Percentiles rank a stretch among this genome's conserved stretches.
phyloP scores from a whole-genome alignment of 768 basidiomycete genomes.

The Amanita polypyramis region DNA sequence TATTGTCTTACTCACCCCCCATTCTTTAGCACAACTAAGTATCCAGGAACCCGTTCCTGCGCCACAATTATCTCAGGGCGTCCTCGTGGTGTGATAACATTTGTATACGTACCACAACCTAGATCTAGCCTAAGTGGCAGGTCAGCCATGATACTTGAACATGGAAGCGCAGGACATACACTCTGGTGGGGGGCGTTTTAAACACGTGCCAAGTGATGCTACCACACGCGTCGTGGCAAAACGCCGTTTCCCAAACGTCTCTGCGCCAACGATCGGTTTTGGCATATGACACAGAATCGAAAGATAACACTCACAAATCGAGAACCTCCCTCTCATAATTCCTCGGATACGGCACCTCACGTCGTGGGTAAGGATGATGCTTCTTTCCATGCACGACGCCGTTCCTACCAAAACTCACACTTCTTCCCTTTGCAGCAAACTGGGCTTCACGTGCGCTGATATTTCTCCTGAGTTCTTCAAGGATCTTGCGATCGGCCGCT shows the following conservation, averaged over 20 bases:
- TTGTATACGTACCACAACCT: constrained; percentile 54
- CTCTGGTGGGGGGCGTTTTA: constrained; percentile 45
- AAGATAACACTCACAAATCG: constrained; percentile 45
- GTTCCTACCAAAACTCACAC: constrained; percentile 19
- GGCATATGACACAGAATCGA: background rate
- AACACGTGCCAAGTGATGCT: constrained; percentile 61
- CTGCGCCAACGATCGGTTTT: constrained; percentile 24
- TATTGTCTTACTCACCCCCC: constrained; percentile 40
- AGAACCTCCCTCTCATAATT: constrained; percentile 52
- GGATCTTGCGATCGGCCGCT: constrained; percentile 50
- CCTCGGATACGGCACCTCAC: constrained; percentile 59
- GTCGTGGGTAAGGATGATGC: constrained; percentile 41
- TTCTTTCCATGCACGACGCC: constrained; percentile 29
- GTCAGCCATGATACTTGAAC: constrained; percentile 1
- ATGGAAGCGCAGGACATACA: constrained; percentile 30
- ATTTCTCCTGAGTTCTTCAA: constrained; percentile 43
- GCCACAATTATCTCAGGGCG: background rate
- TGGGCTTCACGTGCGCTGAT: constrained; percentile 44
- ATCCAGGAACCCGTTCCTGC: constrained; percentile 70
- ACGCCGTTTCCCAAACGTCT: constrained; percentile 60
- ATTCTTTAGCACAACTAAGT: constrained; percentile 48
- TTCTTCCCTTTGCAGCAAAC: constrained; percentile 40
- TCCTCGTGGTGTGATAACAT: background rate
- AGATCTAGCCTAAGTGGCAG: constrained; percentile 44
- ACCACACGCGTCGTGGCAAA: constrained; percentile 40